Percentiles rank a stretch among this genome's conserved stretches.
These are phyloP conservation scores for Eucalyptus curtisii DNA, from an alignment of 345 rosid genomes.

Conservation along the genomic window DNA sequence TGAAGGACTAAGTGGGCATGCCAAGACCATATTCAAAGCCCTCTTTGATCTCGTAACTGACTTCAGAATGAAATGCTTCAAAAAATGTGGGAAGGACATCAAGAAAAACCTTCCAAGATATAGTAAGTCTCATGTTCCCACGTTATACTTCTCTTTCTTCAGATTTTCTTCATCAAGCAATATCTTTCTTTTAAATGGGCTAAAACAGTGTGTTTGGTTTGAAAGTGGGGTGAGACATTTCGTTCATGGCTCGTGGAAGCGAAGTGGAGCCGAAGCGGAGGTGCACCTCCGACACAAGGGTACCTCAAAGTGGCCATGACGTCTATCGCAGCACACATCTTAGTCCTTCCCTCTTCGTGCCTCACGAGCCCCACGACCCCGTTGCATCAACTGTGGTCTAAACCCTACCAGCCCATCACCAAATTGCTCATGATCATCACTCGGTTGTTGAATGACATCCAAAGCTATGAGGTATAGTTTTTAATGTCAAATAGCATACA, in stretches of 20 bases:
- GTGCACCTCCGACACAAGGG: constrained; percentile 21
- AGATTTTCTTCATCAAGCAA: not conserved
- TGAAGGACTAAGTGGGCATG: constrained; percentile 23
- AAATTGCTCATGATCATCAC: constrained; percentile 33
- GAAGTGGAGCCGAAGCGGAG: constrained; percentile 35
- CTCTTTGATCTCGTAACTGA: constrained; percentile 32
- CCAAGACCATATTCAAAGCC: constrained; percentile 33
- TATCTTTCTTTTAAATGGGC: not conserved
- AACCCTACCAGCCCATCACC: constrained; percentile 19
- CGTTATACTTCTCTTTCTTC: not conserved
- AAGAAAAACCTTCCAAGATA: constrained; percentile 8
- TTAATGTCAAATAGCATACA: not conserved
- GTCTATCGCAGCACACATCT: constrained; percentile 32
- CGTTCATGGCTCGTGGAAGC: constrained; percentile 52
- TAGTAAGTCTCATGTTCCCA: constrained; percentile 11
- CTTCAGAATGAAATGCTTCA: constrained; percentile 6
- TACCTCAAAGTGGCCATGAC: constrained; percentile 33
- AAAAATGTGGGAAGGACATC: constrained; percentile 18
- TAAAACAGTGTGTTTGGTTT: not conserved
- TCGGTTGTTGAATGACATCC: constrained; percentile 33
- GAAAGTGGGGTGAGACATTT: constrained; percentile 59
- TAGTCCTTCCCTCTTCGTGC: not conserved
- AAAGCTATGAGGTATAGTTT: not conserved
- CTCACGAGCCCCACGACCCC: not conserved
- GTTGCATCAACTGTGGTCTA: not conserved